Conservation (phyloP, 2,329 filamentous ascomycete species). For the Venturia asperata region DNA sequence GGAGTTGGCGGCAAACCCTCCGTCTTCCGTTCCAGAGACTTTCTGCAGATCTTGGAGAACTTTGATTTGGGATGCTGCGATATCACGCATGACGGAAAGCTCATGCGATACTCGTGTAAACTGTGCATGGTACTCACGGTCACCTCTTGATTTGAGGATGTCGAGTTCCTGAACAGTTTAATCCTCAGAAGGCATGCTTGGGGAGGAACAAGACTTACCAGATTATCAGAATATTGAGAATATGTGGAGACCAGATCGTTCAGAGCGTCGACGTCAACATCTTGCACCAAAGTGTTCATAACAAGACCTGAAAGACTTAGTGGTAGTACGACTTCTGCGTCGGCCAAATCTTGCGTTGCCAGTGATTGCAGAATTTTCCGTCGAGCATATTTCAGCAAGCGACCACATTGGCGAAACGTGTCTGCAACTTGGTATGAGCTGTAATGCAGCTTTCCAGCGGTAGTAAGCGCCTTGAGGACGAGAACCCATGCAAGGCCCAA, state of each 20-base stretch:
- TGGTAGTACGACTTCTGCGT: not conserved
- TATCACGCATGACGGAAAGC: not conserved
- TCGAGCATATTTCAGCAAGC: not conserved
- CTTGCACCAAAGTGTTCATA: not conserved
- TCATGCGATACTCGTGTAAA: not conserved
- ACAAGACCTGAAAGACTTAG: not conserved
- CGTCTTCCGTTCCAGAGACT: not conserved
- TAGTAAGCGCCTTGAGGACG: not conserved
- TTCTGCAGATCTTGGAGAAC: not conserved
- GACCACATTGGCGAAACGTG: not conserved
- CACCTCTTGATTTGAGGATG: slow-evolving; percentile 4
- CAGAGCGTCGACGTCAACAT: not conserved
- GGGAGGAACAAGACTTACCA: not conserved
- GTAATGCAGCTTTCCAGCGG: not conserved
- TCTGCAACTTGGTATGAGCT: slow-evolving; percentile 3
- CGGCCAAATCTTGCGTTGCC: not conserved
- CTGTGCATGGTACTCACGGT: not conserved
- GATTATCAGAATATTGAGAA: not conserved
- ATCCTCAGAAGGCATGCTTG: not conserved
- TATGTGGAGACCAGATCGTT: not conserved
- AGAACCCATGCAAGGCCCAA: not conserved
- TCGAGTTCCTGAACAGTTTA: not conserved
- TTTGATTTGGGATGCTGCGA: not conserved
- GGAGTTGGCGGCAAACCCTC: not conserved
- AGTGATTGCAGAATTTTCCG: not conserved